phyloP scores from a whole-genome alignment of 2,329 filamentous ascomycete species.

The Dissoconium aciculare region DNA sequence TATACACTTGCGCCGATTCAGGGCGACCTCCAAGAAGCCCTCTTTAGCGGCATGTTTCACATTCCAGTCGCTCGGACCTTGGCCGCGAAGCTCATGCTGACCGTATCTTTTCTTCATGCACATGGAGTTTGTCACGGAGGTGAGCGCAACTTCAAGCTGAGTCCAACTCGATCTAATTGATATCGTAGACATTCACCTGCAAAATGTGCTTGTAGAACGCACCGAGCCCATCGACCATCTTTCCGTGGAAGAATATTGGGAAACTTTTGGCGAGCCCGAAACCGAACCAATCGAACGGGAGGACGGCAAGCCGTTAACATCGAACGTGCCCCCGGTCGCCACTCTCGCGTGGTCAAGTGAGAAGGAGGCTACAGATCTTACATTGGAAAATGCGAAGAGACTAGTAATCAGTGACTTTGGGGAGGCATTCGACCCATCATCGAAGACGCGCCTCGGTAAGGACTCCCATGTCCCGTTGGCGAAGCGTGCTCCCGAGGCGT shows the following conservation, averaged over 20 bases:
- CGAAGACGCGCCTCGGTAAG: neutral
- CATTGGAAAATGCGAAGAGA: slow-evolving; percentile 1
- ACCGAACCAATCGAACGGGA: neutral
- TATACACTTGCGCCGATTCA: neutral
- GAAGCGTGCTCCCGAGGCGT: neutral
- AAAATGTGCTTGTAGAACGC: neutral
- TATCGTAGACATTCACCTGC: slow-evolving; percentile 1
- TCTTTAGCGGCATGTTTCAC: neutral
- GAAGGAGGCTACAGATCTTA: neutral
- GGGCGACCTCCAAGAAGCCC: neutral
- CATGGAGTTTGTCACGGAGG: neutral
- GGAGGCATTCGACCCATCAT: neutral
- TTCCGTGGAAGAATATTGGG: neutral
- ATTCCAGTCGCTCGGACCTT: slow-evolving; percentile 1
- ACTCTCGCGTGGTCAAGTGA: neutral
- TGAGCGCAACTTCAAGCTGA: neutral
- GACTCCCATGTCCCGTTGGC: neutral
- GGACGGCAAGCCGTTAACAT: neutral
- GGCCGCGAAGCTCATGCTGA: neutral
- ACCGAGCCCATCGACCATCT: neutral
- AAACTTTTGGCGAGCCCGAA: neutral
- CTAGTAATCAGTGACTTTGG: neutral
- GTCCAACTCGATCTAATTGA: too few species aligned
- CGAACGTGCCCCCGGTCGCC: neutral
- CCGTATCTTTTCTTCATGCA: neutral